These are phyloP conservation scores for Themeda triandra DNA, from an alignment of 176 grass and related monocot genomes.

Conservation along the genomic window DNA sequence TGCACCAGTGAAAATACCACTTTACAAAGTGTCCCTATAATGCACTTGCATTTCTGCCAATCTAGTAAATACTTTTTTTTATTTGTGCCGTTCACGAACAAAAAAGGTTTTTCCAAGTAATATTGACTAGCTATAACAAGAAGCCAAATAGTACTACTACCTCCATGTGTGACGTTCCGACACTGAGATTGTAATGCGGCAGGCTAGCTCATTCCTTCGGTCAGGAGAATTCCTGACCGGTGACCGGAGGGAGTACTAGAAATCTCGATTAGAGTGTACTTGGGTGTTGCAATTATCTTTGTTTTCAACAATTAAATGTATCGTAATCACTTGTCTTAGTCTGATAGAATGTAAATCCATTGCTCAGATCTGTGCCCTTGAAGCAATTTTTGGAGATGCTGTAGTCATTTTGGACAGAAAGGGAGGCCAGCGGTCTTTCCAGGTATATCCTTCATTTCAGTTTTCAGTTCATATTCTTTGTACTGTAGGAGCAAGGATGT, in stretches of 20 bases:
- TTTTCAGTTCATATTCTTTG: conserved; percentile 13
- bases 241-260: background rate
- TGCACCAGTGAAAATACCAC: background rate
- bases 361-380: conserved; percentile 66
- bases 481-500: background rate
- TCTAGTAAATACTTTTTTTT: background rate
- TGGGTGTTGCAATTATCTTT: background rate
- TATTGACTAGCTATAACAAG: background rate
- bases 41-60: background rate
- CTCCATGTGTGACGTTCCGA: background rate
- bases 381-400: conserved; percentile 81
- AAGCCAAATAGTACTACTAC: background rate
- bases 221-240: background rate
- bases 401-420: conserved; percentile 50
- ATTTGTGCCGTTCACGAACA: background rate
- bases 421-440: conserved; percentile 56
- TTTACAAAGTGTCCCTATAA: background rate
- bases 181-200: background rate
- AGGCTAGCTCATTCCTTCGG: background rate
- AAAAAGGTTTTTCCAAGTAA: background rate
- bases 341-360: conserved; percentile 25
- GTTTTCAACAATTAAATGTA: background rate
- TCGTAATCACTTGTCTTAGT: background rate
- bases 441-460: conserved; percentile 44
- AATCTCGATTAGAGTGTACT: background rate